Evolutionary conservation across 139 green algal species (phyloP).

Genomic region (Chlorella sp.): DNA sequence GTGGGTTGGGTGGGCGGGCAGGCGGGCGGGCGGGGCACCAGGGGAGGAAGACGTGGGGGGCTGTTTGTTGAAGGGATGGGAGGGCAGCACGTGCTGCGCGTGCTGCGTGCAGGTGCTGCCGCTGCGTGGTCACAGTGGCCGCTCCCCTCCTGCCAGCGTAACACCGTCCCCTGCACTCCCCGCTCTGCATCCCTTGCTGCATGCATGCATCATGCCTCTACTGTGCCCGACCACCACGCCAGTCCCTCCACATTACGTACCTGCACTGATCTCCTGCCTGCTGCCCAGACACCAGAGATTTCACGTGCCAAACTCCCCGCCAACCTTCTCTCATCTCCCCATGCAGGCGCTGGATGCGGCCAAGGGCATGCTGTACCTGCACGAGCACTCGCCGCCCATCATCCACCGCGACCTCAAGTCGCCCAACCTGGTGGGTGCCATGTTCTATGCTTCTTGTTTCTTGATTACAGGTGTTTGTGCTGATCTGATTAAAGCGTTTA

Average conservation of each 20-base stretch:
- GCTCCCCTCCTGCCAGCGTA: too few species aligned
- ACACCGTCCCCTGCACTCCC: too few species aligned
- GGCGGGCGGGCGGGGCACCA: neutral
- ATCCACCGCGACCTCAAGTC: slow-evolving; percentile 39
- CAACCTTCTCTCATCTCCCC: neutral
- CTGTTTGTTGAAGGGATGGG: neutral
- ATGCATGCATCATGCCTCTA: too few species aligned
- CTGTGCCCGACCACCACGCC: too few species aligned
- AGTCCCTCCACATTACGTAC: neutral
- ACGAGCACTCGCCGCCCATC: slow-evolving; percentile 31
- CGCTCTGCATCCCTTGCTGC: too few species aligned
- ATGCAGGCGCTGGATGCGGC: slow-evolving; percentile 65
- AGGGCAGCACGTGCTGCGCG: too few species aligned
- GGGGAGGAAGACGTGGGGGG: too few species aligned
- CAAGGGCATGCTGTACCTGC: slow-evolving; percentile 75
- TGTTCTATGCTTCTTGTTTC: too few species aligned
- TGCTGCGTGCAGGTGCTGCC: too few species aligned
- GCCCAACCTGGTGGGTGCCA: slow-evolving; percentile 43
- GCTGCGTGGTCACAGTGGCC: too few species aligned
- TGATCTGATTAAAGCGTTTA: too few species aligned
- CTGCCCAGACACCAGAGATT: neutral
- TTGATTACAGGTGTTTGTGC: too few species aligned
- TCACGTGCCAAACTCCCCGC: neutral
- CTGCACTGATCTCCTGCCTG: neutral
- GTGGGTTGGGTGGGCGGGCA: slow-evolving; percentile 1